Percentiles rank a stretch among this genome's conserved stretches.
These are phyloP conservation scores for Trichosanthes truncata DNA, from an alignment of 306 rosid species.

Conservation along the genomic window DNA sequence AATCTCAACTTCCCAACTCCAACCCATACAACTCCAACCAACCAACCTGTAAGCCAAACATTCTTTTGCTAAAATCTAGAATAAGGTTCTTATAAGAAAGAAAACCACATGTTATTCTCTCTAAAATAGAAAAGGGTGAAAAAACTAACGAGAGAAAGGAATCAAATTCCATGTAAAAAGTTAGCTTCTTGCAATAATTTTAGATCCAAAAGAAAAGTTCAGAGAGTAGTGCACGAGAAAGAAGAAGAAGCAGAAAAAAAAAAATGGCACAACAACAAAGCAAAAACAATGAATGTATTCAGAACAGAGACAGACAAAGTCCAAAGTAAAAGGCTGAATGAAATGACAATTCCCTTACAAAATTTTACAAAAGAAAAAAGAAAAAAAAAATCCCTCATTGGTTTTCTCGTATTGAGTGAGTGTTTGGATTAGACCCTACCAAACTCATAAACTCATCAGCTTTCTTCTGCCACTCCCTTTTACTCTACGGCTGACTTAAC, in stretches of 20 bases:
- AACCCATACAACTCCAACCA: too few species aligned
- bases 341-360: slow-evolving; percentile 2
- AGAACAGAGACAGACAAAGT: not conserved
- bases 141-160: not conserved
- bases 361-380: not conserved
- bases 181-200: not conserved
- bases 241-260: not conserved
- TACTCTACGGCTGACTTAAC: not conserved
- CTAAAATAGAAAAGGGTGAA: not conserved
- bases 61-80: not conserved
- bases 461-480: slow-evolving; percentile 3
- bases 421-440: not conserved
- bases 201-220: not conserved
- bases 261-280: not conserved
- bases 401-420: slow-evolving; percentile 4
- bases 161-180: not conserved
- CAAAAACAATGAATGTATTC: not conserved
- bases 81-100: not conserved
- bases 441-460: not conserved
- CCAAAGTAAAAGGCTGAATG: not conserved
- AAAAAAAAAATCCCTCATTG: not conserved
- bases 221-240: not conserved
- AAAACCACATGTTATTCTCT: not conserved
- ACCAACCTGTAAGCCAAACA: too few species aligned
- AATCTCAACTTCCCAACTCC: not conserved